Evolutionary conservation across 2,329 filamentous ascomycete genomes (phyloP).

Genomic region (Lachnellula cervina): DNA sequence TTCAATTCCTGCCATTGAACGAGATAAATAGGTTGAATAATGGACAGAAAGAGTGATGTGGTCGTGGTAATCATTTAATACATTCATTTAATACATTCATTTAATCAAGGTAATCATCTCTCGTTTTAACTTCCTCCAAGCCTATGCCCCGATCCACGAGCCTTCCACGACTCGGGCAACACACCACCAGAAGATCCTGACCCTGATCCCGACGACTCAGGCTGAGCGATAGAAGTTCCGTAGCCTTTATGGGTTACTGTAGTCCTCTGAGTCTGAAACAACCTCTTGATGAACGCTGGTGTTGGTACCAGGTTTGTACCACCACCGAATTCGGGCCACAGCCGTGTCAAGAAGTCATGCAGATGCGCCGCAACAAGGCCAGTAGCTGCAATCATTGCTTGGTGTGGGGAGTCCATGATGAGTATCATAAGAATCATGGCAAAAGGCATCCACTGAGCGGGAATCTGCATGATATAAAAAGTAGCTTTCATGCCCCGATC

Average conservation of each 20-base stretch:
- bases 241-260: slow-evolving; percentile 48
- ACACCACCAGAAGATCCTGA: slow-evolving; percentile 44
- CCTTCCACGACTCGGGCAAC: slow-evolving; percentile 60
- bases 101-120: background rate
- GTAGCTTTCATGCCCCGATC: slow-evolving; percentile 70
- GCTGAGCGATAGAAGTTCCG: slow-evolving; percentile 54
- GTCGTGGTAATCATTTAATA: too few species aligned
- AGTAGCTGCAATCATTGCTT: slow-evolving; percentile 59
- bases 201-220: slow-evolving; percentile 36
- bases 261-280: slow-evolving; percentile 50
- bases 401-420: slow-evolving; percentile 55
- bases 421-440: slow-evolving; percentile 73
- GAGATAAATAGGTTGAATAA: background rate
- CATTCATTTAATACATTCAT: too few species aligned
- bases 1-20: too few species aligned
- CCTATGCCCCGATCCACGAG: slow-evolving; percentile 56
- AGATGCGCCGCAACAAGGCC: slow-evolving; percentile 86
- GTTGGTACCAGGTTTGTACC: slow-evolving; percentile 73
- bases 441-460: slow-evolving; percentile 74
- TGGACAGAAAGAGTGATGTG: background rate
- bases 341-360: slow-evolving; percentile 81
- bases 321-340: slow-evolving; percentile 86
- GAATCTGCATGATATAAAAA: slow-evolving; percentile 80
- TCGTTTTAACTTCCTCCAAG: slow-evolving; percentile 43
- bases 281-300: slow-evolving; percentile 63